Evolutionary conservation across 2,329 filamentous ascomycete genomes (phyloP).

Genomic region (Aspergillus neoniger): DNA sequence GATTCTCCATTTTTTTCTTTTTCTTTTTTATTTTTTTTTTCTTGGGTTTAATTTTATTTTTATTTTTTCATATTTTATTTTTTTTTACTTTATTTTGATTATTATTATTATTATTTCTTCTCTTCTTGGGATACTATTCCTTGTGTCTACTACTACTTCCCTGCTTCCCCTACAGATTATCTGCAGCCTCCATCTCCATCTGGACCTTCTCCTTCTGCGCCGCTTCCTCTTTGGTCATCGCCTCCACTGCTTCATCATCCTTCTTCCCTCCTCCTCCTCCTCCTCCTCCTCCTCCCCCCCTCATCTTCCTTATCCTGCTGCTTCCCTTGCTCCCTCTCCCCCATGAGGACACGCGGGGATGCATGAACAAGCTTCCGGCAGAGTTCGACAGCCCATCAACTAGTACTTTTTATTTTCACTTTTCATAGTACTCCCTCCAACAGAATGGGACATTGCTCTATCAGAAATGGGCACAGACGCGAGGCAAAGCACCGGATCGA

Average conservation of each 20-base stretch:
- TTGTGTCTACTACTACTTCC: background rate
- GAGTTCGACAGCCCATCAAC: slow-evolving; percentile 23
- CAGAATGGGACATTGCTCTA: slow-evolving; percentile 25
- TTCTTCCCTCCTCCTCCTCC: background rate
- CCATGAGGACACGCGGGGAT: slow-evolving; percentile 27
- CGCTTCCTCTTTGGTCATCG: background rate
- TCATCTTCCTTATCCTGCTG: background rate
- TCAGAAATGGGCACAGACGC: slow-evolving; percentile 36
- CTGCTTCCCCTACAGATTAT: slow-evolving; percentile 5
- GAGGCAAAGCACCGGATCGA: slow-evolving; percentile 26
- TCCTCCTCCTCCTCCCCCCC: background rate
- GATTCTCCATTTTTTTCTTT: slow-evolving; percentile 12
- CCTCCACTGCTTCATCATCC: slow-evolving; percentile 6
- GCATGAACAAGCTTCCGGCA: slow-evolving; percentile 22
- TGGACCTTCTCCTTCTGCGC: background rate
- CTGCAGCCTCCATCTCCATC: slow-evolving; percentile 13
- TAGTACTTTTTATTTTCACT: slow-evolving; percentile 3
- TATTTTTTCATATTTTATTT: slow-evolving; percentile 2
- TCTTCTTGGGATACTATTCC: background rate
- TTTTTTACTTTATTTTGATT: slow-evolving; percentile 3
- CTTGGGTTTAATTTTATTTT: slow-evolving; percentile 2
- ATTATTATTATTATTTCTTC: slow-evolving; percentile 1
- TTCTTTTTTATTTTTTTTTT: slow-evolving; percentile 4
- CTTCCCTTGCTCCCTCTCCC: background rate
- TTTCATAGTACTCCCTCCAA: background rate